phyloP scores from a whole-genome alignment of 345 rosid species.

The Angophora floribunda region DNA sequence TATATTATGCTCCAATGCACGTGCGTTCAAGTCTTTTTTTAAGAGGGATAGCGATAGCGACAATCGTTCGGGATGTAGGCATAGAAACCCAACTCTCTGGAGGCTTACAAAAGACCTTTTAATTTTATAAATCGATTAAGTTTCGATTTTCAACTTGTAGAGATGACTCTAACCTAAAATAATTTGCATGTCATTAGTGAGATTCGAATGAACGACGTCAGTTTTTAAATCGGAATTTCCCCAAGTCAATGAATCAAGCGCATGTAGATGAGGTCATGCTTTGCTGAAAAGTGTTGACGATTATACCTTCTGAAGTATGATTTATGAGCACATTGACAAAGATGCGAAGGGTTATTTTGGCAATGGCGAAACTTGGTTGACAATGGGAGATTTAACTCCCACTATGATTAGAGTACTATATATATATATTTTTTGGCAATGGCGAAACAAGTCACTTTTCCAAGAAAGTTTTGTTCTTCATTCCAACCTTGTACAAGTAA shows the following conservation, averaged over 20 bases:
- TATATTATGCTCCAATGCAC: neutral
- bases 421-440: neutral
- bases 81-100: no score
- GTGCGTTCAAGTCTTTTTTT: neutral
- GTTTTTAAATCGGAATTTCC: neutral
- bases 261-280: neutral
- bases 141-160: neutral
- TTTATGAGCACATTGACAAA: neutral
- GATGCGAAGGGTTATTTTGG: neutral
- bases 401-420: neutral
- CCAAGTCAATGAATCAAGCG: neutral
- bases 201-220: rapidly evolving
- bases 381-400: neutral
- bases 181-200: neutral
- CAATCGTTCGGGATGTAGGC: neutral
- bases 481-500: neutral
- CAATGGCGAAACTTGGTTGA: neutral
- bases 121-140: neutral
- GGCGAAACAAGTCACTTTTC: neutral
- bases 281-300: rapidly evolving
- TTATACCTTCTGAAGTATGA: neutral
- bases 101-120: neutral
- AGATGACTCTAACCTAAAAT: neutral
- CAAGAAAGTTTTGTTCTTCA: no score
- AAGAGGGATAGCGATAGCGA: neutral